A percentile compares a stretch with the other conserved stretches of the same genome.
Conservation (phyloP, 208 protist species). For the Kentomonas sorsogonicus region DNA sequence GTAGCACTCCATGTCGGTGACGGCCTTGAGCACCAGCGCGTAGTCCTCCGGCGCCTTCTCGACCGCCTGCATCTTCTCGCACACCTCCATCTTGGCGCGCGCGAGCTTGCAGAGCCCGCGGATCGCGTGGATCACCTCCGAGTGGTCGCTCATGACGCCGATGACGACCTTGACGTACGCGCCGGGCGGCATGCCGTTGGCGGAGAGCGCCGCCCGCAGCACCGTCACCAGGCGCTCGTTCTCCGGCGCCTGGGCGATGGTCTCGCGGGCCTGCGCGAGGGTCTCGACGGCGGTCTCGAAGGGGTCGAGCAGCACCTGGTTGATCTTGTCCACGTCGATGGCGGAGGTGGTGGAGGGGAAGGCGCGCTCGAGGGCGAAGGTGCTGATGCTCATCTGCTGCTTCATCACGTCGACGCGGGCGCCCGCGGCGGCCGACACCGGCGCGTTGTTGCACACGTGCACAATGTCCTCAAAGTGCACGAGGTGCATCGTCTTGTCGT, state of each 20-base stretch:
- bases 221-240: constrained; percentile 49
- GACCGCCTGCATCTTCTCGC: constrained; percentile 45
- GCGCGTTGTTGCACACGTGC: constrained; percentile 21
- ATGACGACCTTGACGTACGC: constrained; percentile 84
- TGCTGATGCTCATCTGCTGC: constrained; percentile 63
- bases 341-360: constrained; percentile 81
- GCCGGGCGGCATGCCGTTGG: constrained; percentile 58
- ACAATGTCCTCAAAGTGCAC: constrained; percentile 58
- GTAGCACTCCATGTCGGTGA: constrained; percentile 82
- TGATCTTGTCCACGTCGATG: constrained; percentile 52
- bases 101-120: constrained; percentile 30
- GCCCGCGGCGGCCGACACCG: constrained; percentile 12
- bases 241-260: constrained; percentile 37
- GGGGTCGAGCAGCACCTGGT: constrained; percentile 50
- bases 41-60: constrained; percentile 69
- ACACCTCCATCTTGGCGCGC: constrained; percentile 47
- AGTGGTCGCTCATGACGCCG: constrained; percentile 41
- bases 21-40: constrained; percentile 80
- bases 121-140: constrained; percentile 50
- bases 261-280: constrained; percentile 48
- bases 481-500: constrained; percentile 64
- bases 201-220: constrained; percentile 59
- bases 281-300: constrained; percentile 67
- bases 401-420: constrained; percentile 52
- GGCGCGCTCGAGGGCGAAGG: constrained; percentile 65